These are phyloP conservation scores for Colletotrichum brevisporum DNA, from an alignment of 2,329 filamentous ascomycete genomes.

Conservation along the genomic window DNA sequence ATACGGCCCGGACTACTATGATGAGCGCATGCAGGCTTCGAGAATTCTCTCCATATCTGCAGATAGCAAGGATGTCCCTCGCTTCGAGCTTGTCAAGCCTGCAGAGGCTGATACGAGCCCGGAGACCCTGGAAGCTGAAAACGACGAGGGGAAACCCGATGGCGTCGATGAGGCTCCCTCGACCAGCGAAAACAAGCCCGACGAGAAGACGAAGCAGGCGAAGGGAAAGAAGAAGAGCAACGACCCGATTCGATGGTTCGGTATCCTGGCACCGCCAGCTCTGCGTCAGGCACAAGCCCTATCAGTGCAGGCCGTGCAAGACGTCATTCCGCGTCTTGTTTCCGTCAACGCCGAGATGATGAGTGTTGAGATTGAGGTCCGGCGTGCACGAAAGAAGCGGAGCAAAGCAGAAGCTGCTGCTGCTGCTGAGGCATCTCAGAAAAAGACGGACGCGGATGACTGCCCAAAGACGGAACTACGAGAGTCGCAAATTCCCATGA, in stretches of 20 bases:
- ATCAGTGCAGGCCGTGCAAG: slow-evolving; percentile 69
- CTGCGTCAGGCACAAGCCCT: slow-evolving; percentile 71
- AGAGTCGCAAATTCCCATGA: not conserved
- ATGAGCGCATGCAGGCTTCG: slow-evolving; percentile 78
- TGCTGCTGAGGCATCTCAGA: slow-evolving; percentile 48
- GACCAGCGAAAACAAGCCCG: slow-evolving; percentile 27
- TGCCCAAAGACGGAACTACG: not conserved
- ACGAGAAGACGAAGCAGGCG: slow-evolving; percentile 31
- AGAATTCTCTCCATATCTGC: slow-evolving; percentile 56
- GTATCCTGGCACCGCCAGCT: slow-evolving; percentile 65
- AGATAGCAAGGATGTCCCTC: slow-evolving; percentile 37
- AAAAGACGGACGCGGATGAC: slow-evolving; percentile 46
- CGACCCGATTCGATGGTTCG: slow-evolving; percentile 74
- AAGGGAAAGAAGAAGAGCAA: slow-evolving; percentile 38
- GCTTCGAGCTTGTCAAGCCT: slow-evolving; percentile 44
- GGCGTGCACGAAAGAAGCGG: slow-evolving; percentile 70
- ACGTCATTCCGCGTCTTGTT: slow-evolving; percentile 69
- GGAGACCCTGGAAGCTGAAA: slow-evolving; percentile 10
- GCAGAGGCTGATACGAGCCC: slow-evolving; percentile 30
- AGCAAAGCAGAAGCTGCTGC: slow-evolving; percentile 57
- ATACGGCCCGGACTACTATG: slow-evolving; percentile 80
- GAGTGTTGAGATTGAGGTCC: slow-evolving; percentile 77
- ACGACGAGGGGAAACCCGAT: slow-evolving; percentile 28
- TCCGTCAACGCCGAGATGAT: slow-evolving; percentile 73
- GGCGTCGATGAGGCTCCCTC: slow-evolving; percentile 12